Percentiles rank a stretch among this genome's conserved stretches.
Conservation (phyloP, 1,139 yeast genomes). For the Petasospora fabianii region DNA sequence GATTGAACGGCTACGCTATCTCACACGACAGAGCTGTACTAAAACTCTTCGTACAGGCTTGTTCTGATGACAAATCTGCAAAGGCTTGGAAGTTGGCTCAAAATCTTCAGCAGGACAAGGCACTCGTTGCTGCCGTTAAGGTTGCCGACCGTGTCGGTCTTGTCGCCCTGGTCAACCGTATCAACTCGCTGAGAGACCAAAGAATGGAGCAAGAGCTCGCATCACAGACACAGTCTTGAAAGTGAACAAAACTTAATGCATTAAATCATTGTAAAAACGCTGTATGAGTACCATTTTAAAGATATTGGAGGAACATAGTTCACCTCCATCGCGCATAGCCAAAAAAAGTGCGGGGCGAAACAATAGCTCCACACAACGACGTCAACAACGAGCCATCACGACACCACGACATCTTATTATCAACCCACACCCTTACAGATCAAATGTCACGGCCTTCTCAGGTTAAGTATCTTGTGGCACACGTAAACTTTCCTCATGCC, state of each 20-base stretch:
- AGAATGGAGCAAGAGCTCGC: conserved; percentile 33
- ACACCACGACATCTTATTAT: background rate
- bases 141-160: conserved; percentile 79
- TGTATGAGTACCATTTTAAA: no score
- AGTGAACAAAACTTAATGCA: background rate
- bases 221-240: conserved; percentile 4
- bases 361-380: no score
- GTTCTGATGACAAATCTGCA: conserved; percentile 59
- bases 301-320: no score
- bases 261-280: background rate
- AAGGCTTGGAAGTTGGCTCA: conserved; percentile 70
- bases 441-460: no score
- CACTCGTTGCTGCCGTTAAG: conserved; percentile 77
- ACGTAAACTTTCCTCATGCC: conserved; percentile 15
- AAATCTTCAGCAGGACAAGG: conserved; percentile 71
- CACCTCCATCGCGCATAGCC: no score
- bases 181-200: conserved; percentile 63
- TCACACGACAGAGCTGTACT: conserved; percentile 70
- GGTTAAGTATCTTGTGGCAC: conserved; percentile 19
- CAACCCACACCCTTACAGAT: no score
- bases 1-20: conserved; percentile 47
- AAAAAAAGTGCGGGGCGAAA: no score
- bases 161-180: conserved; percentile 59
- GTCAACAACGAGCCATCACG: no score
- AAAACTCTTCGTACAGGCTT: conserved; percentile 72